Evolutionary conservation across 306 rosid genomes (phyloP), one percentile per base, ranked within the genome.

Genomic region (Morella rubra): DNA sequence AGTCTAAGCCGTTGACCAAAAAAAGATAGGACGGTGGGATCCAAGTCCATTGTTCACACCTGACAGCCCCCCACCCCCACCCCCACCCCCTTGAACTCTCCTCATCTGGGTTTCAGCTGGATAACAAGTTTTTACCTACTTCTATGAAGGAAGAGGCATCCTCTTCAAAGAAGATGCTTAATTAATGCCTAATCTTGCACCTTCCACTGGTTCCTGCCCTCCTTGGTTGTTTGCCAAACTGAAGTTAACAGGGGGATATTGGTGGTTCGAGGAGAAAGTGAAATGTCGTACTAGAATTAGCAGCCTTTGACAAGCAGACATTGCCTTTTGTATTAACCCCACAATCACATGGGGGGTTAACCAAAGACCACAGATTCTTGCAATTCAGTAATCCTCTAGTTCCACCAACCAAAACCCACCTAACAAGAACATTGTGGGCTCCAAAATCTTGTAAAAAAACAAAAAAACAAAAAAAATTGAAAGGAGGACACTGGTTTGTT

Each of bases 341-440:
- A 74, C 79, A 50, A 13, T 69, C 83, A 74, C 79, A 59, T 80
- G 83, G 79, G 65, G 47, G 41, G 60, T 67, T 73, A 10, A 8
- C 45, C 46, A 64, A 73, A 44, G 44, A 60, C 71, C 67, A 66
- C 52, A 66, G 74, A 73, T 79, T 79, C 59, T 72, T 42, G 42
- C 51, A 60, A 72, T 59, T 49, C 61, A 42, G 42, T 62, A 32
- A 59, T 61, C 44, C 60, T 9, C 4, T 61, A 47, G 54, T 69
- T 79, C 76, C 44, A 79, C 62, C 75, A 69, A 74, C 76, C 76
- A 45, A 47, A 32, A 46, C 32, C 51, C 44, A 42, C 56, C 18
- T 3, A 8, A 44, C 3, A 37, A 66, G 6, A 22, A 61, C 49
- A 47, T 37, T 70, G 52, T 41, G 81, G 53, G 78, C 74, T 64